A percentile compares a stretch with the other conserved stretches of the same genome.
Evolutionary conservation across 2,329 filamentous ascomycete species (phyloP).

Genomic region (Beauveria sp.): DNA sequence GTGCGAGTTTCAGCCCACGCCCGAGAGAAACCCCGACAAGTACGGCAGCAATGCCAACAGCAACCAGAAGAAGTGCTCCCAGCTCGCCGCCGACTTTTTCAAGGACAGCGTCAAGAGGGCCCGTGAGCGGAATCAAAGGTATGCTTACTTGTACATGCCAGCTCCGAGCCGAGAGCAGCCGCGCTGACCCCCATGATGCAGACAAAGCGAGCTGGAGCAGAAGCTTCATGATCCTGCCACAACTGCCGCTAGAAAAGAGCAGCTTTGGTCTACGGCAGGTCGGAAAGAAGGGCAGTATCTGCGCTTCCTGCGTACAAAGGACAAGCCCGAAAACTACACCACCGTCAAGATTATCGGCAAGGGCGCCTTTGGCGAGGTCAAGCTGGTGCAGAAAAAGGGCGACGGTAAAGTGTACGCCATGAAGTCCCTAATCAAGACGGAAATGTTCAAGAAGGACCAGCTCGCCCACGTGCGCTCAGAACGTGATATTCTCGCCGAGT

Average conservation of each 20-base stretch:
- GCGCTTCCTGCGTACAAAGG: slow-evolving; percentile 87
- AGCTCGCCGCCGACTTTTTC: slow-evolving; percentile 84
- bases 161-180: neutral
- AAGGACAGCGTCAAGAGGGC: slow-evolving; percentile 97
- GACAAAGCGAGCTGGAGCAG: slow-evolving; percentile 86
- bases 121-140: slow-evolving; percentile 91
- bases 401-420: slow-evolving; percentile 97
- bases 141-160: slow-evolving; percentile 22
- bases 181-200: slow-evolving; percentile 28
- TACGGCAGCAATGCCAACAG: slow-evolving; percentile 57
- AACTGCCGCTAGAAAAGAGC: slow-evolving; percentile 68
- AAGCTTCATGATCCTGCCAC: slow-evolving; percentile 72
- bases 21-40: slow-evolving; percentile 82
- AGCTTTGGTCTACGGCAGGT: slow-evolving; percentile 76
- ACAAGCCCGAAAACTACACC: slow-evolving; percentile 88
- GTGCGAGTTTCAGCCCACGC: slow-evolving; percentile 68
- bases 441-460: slow-evolving; percentile 99
- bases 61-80: slow-evolving; percentile 63
- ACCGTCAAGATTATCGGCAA: slow-evolving; percentile 98
- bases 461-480: slow-evolving; percentile 95
- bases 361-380: slow-evolving; percentile 96
- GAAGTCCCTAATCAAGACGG: slow-evolving; percentile 96
- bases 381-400: slow-evolving; percentile 90
- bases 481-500: slow-evolving; percentile 94
- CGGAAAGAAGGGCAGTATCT: slow-evolving; percentile 89